Conservation (phyloP, 192 early-diverging fungal genomes). For the Linnemannia schmuckeri region DNA sequence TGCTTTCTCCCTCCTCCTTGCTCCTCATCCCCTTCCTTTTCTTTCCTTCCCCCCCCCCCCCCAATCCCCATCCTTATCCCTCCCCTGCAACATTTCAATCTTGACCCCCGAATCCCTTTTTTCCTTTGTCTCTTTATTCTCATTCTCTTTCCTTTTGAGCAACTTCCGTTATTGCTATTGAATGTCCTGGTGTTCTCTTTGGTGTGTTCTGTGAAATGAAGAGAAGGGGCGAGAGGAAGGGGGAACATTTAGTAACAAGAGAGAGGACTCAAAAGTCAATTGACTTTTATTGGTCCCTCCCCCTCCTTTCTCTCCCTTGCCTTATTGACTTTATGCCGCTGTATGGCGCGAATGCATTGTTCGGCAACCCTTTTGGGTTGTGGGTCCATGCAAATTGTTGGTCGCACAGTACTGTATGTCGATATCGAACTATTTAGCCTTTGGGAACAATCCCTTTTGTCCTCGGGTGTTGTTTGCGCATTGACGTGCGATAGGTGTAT, state of each 20-base stretch:
- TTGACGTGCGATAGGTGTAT: background rate
- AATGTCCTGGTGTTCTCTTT: background rate
- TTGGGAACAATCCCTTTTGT: background rate
- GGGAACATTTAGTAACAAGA: background rate
- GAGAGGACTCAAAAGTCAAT: background rate
- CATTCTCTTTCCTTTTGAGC: background rate
- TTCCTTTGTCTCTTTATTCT: background rate
- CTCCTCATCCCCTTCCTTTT: background rate
- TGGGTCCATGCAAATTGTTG: background rate
- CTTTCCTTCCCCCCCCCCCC: background rate
- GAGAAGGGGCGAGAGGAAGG: background rate
- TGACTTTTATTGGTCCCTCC: background rate
- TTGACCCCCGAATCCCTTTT: conserved; percentile 1
- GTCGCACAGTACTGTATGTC: too few species aligned
- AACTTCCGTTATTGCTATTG: background rate
- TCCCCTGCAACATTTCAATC: background rate
- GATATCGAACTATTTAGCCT: background rate
- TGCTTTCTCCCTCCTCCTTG: background rate
- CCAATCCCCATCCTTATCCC: background rate
- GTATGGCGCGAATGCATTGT: background rate
- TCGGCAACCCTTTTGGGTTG: background rate
- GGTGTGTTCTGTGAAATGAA: background rate
- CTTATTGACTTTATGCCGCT: background rate
- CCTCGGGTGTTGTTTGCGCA: background rate
- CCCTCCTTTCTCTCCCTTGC: background rate